These are phyloP conservation scores for Beta lomatogona DNA, from an alignment of 179 eudicot species.

Conservation along the genomic window DNA sequence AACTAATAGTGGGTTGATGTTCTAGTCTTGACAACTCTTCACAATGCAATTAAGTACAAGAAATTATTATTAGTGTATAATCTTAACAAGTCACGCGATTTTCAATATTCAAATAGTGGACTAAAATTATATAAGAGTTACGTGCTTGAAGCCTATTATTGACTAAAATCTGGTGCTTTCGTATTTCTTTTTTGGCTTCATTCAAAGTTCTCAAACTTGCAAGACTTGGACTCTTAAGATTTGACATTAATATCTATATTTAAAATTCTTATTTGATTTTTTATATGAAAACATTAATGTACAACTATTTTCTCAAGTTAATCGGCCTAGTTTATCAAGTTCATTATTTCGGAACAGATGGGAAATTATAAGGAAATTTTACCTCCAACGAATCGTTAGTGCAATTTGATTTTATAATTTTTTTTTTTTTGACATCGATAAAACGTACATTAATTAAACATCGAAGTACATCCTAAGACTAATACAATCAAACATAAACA, in stretches of 20 bases:
- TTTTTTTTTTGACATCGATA: too few species aligned
- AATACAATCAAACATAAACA: too few species aligned
- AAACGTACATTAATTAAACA: too few species aligned
- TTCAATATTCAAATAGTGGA: background rate
- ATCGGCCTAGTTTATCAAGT: too few species aligned
- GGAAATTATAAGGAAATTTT: too few species aligned
- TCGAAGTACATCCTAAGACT: too few species aligned
- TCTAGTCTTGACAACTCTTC: conserved; percentile 7
- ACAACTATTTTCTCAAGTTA: too few species aligned
- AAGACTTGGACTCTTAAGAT: conserved; percentile 28
- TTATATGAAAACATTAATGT: too few species aligned
- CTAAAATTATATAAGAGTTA: background rate
- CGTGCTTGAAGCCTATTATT: conserved; percentile 1
- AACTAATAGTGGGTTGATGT: background rate
- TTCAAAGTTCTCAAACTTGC: conserved; percentile 25
- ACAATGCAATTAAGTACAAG: background rate
- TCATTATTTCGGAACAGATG: too few species aligned
- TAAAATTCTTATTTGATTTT: background rate
- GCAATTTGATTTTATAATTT: too few species aligned
- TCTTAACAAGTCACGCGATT: background rate
- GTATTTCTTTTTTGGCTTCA: background rate
- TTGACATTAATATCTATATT: background rate
- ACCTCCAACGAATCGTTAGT: too few species aligned
- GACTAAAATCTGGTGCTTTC: background rate
- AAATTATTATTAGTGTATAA: background rate